These are phyloP conservation scores for Solanum pimpinellifolium DNA, from an alignment of 257 asterid species.

Conservation along the genomic window DNA sequence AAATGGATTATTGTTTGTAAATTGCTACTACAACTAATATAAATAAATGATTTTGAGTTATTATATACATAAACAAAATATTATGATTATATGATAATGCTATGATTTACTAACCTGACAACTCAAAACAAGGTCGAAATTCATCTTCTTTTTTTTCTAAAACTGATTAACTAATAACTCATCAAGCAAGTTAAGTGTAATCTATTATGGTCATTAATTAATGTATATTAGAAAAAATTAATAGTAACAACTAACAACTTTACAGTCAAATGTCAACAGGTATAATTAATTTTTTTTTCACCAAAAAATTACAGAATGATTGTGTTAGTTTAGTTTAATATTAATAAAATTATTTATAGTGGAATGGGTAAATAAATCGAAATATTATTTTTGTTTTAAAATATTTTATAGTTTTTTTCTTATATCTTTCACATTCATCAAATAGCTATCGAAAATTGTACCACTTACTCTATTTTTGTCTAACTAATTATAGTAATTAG, in stretches of 20 bases:
- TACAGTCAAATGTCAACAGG: not conserved
- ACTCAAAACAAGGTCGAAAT: no score
- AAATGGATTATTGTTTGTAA: not conserved
- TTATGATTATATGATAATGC: no score
- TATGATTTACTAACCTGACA: no score
- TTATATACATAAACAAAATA: not conserved
- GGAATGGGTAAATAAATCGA: not conserved
- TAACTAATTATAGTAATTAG: no score
- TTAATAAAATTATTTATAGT: no score
- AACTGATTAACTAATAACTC: no score
- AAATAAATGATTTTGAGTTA: not conserved
- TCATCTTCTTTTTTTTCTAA: accelerated
- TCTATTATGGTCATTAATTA: not conserved
- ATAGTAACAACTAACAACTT: not conserved
- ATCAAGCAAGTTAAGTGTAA: not conserved
- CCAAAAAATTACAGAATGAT: not conserved
- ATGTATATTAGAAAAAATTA: not conserved
- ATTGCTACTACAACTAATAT: not conserved
- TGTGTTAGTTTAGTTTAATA: not conserved
- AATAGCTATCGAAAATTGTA: no score
- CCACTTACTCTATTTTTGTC: no score
- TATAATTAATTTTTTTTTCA: no score
- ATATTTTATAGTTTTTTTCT: no score
- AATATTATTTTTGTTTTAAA: no score
- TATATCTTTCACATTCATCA: no score